phyloP scores from a whole-genome alignment of 495 filamentous ascomycete genomes.

The Xylaria sp. region DNA sequence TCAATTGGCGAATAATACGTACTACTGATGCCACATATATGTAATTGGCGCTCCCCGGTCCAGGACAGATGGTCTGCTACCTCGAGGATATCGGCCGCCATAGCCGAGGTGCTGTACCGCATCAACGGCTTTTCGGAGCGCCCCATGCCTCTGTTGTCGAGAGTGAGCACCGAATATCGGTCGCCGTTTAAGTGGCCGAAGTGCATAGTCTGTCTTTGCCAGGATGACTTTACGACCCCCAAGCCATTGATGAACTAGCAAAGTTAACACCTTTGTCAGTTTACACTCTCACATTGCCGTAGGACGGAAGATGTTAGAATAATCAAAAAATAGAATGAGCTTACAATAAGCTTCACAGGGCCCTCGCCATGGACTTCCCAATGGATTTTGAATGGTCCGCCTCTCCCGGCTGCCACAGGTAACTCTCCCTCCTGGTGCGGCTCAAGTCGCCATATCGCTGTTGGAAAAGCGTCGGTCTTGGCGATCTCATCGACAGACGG shows the following conservation, averaged over 20 bases:
- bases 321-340: conserved; percentile 39
- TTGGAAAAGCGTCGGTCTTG: conserved; percentile 54
- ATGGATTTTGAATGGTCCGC: conserved; percentile 72
- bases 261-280: neutral
- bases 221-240: conserved; percentile 65
- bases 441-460: conserved; percentile 66
- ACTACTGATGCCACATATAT: conserved; percentile 70
- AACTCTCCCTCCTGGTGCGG: conserved; percentile 63
- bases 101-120: conserved; percentile 75
- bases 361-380: conserved; percentile 84
- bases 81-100: conserved; percentile 77
- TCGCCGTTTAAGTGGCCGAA: conserved; percentile 73
- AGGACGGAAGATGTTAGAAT: neutral
- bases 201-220: conserved; percentile 79
- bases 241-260: conserved; percentile 69
- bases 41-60: conserved; percentile 61
- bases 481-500: conserved; percentile 50
- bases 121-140: conserved; percentile 74
- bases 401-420: conserved; percentile 68
- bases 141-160: conserved; percentile 84
- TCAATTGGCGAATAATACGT: neutral
- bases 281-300: neutral
- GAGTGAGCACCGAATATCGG: conserved; percentile 72
- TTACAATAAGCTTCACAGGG: conserved; percentile 71
- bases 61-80: conserved; percentile 72